A percentile compares a stretch with the other conserved stretches of the same genome.
Evolutionary conservation across 1,139 yeast genomes (phyloP).

Genomic region (Hansenula anomala): DNA sequence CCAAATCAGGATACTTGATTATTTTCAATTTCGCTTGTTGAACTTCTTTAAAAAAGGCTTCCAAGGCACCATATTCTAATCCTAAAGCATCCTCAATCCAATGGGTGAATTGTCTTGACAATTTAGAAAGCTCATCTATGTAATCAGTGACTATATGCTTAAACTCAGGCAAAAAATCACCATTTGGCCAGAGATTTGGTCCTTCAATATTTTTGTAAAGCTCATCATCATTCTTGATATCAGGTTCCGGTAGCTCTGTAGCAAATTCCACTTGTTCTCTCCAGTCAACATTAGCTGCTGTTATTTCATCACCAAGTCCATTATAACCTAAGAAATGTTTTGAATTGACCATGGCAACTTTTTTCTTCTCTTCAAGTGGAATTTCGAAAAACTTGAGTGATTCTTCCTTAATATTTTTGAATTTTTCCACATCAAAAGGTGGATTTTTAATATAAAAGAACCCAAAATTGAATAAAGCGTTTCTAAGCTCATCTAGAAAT

Average conservation of each 20-base stretch:
- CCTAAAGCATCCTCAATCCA: conserved; percentile 55
- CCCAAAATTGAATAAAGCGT: conserved; percentile 59
- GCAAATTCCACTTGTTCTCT: conserved; percentile 69
- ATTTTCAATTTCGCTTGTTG: conserved; percentile 54
- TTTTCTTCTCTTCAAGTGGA: conserved; percentile 46
- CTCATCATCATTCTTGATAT: conserved; percentile 34
- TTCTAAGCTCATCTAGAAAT: conserved; percentile 41
- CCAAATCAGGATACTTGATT: conserved; percentile 45
- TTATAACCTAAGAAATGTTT: conserved; percentile 70
- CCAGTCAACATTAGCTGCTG: conserved; percentile 56
- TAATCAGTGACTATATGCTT: conserved; percentile 40
- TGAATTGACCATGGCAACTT: conserved; percentile 55
- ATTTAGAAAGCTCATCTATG: conserved; percentile 41
- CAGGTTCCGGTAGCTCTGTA: conserved; percentile 50
- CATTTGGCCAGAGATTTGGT: conserved; percentile 60
- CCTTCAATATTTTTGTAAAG: conserved; percentile 57
- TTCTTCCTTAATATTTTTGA: conserved; percentile 36
- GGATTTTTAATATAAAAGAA: conserved; percentile 48
- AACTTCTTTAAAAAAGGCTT: conserved; percentile 42
- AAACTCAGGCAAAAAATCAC: conserved; percentile 44
- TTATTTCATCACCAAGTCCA: conserved; percentile 60
- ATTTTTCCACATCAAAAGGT: conserved; percentile 24
- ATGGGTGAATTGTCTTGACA: conserved; percentile 38
- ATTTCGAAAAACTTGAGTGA: conserved; percentile 48
- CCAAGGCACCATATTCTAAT: conserved; percentile 39